These are phyloP conservation scores for Leersia perrieri DNA, from an alignment of 176 grass and related monocot genomes.

Conservation along the genomic window DNA sequence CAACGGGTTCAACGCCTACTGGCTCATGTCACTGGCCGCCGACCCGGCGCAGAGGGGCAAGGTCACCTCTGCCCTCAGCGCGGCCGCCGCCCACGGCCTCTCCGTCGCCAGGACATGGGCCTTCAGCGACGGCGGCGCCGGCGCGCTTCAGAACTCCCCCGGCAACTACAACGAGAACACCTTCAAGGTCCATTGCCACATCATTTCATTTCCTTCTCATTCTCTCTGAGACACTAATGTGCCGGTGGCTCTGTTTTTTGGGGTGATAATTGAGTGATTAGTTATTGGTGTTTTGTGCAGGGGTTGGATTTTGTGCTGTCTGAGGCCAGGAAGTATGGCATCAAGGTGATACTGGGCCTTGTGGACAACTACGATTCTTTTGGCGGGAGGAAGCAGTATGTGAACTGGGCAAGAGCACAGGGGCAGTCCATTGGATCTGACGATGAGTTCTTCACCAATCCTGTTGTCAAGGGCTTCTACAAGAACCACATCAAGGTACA, in stretches of 20 bases:
- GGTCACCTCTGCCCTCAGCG: constrained; percentile 47
- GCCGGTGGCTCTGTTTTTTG: not conserved
- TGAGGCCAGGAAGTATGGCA: constrained; percentile 65
- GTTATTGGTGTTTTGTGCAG: constrained; percentile 28
- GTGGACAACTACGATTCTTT: constrained; percentile 82
- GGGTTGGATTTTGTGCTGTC: constrained; percentile 90
- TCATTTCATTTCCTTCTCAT: not conserved
- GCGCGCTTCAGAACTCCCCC: constrained; percentile 68
- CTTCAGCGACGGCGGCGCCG: constrained; percentile 78
- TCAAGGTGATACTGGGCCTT: constrained; percentile 81
- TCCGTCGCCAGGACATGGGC: constrained; percentile 88
- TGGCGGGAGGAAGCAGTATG: constrained; percentile 95
- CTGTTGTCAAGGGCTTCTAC: constrained; percentile 67
- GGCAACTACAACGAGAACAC: constrained; percentile 85
- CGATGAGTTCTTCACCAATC: constrained; percentile 88
- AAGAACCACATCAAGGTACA: constrained; percentile 93
- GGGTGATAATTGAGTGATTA: not conserved
- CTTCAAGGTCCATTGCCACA: constrained; percentile 58
- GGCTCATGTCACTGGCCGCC: constrained; percentile 76
- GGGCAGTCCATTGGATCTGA: constrained; percentile 79
- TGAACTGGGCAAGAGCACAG: constrained; percentile 79
- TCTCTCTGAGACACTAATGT: not conserved
- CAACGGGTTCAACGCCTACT: constrained; percentile 97
- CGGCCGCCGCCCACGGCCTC: constrained; percentile 69
- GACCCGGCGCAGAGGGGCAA: constrained; percentile 66